phyloP scores from a whole-genome alignment of 208 protist genomes.

The Angomonas deanei region DNA sequence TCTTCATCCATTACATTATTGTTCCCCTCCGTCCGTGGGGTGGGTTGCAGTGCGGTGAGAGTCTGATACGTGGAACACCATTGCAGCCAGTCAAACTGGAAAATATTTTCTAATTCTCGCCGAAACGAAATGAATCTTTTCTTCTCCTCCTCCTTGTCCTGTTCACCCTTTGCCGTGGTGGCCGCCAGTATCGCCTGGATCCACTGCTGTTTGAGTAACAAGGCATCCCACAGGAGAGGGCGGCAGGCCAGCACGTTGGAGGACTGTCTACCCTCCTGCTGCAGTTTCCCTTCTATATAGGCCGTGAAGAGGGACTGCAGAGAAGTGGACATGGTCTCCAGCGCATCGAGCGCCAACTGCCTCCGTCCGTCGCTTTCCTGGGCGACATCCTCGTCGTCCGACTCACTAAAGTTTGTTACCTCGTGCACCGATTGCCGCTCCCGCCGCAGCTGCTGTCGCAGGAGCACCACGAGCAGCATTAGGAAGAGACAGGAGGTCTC shows the following conservation, averaged over 20 bases:
- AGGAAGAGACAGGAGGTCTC: slow-evolving; percentile 23
- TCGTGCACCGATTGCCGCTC: too few relatives aligned
- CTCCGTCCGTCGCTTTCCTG: too few relatives aligned
- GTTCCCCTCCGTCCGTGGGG: too few relatives aligned
- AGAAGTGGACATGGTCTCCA: not conserved
- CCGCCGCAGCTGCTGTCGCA: too few relatives aligned
- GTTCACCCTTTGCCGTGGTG: too few relatives aligned
- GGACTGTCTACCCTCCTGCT: not conserved
- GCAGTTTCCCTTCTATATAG: not conserved
- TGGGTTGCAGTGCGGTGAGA: not conserved
- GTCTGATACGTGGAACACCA: not conserved
- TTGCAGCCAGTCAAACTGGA: not conserved
- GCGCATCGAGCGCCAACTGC: too few relatives aligned
- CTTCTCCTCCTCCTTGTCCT: too few relatives aligned
- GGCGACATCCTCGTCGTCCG: too few relatives aligned
- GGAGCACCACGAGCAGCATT: not conserved
- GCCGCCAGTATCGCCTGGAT: too few relatives aligned
- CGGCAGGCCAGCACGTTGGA: not conserved
- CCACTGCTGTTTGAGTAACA: not conserved
- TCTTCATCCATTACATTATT: not conserved
- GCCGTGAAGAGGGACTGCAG: not conserved
- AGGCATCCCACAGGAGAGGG: not conserved
- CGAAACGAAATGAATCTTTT: too few relatives aligned
- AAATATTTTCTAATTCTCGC: not conserved
- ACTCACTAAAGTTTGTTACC: too few relatives aligned